phyloP scores from a whole-genome alignment of 352 stramenopile species.

The Globisporangium camurandrum region DNA sequence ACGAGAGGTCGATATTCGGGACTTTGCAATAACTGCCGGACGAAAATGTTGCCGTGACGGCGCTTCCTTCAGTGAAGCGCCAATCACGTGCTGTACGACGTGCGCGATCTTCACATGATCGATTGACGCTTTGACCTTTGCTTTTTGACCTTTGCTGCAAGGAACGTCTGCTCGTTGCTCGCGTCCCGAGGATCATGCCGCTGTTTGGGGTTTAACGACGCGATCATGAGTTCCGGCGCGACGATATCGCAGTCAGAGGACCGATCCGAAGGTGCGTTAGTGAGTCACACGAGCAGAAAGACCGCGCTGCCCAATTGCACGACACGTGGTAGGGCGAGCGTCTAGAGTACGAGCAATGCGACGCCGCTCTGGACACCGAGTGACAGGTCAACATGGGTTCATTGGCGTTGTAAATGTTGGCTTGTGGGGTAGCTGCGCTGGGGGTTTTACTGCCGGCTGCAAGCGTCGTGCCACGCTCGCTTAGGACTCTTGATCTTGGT shows the following conservation, averaged over 20 bases:
- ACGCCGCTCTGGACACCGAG: conserved; percentile 48
- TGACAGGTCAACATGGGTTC: no score
- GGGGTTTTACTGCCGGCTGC: neutral
- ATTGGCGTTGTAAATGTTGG: no score
- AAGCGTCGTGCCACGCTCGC: no score
- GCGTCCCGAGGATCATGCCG: conserved; percentile 60
- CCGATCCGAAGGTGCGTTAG: conserved; percentile 49
- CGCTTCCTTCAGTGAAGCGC: conserved; percentile 33
- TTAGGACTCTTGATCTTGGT: neutral
- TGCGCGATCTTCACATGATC: conserved; percentile 65
- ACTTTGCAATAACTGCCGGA: conserved; percentile 63
- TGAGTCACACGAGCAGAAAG: conserved; percentile 43
- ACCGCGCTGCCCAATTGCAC: conserved; percentile 37
- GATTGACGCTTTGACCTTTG: no score
- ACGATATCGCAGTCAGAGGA: conserved; percentile 42
- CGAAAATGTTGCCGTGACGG: conserved; percentile 65
- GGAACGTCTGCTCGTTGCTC: conserved; percentile 52
- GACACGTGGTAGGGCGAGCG: conserved; percentile 28
- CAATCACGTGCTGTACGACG: conserved; percentile 52
- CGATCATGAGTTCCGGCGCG: conserved; percentile 66
- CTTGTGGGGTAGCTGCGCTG: neutral
- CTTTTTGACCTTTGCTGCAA: no score
- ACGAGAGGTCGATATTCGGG: conserved; percentile 60
- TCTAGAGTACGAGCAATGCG: conserved; percentile 38
- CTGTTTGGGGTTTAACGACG: conserved; percentile 51